Percentiles rank a stretch among this genome's conserved stretches.
Conservation (phyloP, 371 early-diverging fungal species). For the Saksenaea vasiformis region DNA sequence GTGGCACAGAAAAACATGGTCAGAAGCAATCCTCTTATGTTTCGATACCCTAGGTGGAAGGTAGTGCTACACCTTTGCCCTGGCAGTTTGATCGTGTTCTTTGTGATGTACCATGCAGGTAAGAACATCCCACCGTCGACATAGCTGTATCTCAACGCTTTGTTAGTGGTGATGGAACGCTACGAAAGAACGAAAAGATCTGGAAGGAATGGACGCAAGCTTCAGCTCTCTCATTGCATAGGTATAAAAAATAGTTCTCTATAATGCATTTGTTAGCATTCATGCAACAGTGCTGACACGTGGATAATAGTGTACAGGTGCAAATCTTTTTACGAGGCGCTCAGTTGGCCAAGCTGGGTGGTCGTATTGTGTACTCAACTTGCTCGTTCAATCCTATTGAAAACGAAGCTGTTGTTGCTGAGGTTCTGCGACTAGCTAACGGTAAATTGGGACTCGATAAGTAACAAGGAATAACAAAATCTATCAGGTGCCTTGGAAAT, state of each 20-base stretch:
- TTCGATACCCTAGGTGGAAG: neutral
- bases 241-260: constrained; percentile 34
- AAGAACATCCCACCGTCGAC: neutral
- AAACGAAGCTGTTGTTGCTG: constrained; percentile 96
- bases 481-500: constrained; percentile 68
- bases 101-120: constrained; percentile 97
- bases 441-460: constrained; percentile 22
- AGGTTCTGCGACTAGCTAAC: constrained; percentile 67
- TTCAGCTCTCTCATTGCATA: constrained; percentile 81
- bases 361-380: constrained; percentile 98
- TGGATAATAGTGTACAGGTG: constrained; percentile 67
- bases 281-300: neutral
- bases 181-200: constrained; percentile 94
- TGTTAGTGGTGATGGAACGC: constrained; percentile 96
- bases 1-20: neutral
- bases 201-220: constrained; percentile 87
- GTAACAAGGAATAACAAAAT: neutral
- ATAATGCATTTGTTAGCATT: neutral
- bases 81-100: constrained; percentile 95
- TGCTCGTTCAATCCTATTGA: constrained; percentile 99
- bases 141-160: neutral
- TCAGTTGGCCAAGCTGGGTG: constrained; percentile 90
- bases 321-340: constrained; percentile 89
- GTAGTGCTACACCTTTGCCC: constrained; percentile 2
- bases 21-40: neutral